Conservation (phyloP, 2,329 filamentous ascomycete species). For the Neofusicoccum laricinum region DNA sequence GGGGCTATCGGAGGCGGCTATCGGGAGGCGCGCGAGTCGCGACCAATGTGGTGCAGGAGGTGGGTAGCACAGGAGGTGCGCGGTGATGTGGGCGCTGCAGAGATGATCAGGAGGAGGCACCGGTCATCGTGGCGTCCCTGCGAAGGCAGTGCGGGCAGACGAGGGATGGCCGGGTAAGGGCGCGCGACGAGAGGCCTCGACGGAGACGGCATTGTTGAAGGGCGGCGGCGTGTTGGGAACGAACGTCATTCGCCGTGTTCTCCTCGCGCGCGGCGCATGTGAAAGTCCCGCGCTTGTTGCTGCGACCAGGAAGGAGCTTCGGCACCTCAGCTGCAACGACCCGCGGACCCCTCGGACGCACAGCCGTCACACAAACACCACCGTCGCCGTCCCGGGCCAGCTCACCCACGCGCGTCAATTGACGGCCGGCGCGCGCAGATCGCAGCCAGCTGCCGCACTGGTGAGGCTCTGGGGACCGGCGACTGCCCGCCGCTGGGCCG, state of each 20-base stretch:
- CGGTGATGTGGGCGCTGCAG: background rate
- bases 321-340: background rate
- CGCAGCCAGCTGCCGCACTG: no score
- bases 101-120: constrained; percentile 13
- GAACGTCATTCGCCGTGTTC: constrained; percentile 3
- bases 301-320: background rate
- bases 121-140: constrained; percentile 7
- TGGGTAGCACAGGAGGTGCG: constrained; percentile 9
- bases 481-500: no score
- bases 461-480: no score
- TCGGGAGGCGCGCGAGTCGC: background rate
- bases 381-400: no score
- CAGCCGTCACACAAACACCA: no score
- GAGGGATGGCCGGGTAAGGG: background rate
- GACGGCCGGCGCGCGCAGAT: no score
- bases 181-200: background rate
- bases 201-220: background rate
- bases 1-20: background rate
- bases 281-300: background rate
- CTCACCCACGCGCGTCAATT: no score
- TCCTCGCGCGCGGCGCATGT: background rate
- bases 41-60: constrained; percentile 1
- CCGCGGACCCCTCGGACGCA: no score
- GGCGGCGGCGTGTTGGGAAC: constrained; percentile 4
- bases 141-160: background rate